Conservation (phyloP, 805 yeast genomes). For the Myxozyma vanderwaltii region DNA sequence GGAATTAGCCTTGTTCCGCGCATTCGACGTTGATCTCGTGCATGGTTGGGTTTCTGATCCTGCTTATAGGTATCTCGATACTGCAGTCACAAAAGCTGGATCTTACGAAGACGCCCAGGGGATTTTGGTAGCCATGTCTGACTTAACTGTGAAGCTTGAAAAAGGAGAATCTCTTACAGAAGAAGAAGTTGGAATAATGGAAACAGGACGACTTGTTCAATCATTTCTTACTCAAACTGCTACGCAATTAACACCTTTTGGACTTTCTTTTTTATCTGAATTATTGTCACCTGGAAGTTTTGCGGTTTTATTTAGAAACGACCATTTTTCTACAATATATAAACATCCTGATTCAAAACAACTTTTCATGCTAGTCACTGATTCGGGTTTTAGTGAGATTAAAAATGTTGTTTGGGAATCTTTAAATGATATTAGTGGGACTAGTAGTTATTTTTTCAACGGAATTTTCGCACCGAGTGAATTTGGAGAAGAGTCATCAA, state of each 20-base stretch:
- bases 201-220: slow-evolving; percentile 39
- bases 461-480: slow-evolving; percentile 60
- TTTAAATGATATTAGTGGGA: slow-evolving; percentile 65
- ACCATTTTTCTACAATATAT: slow-evolving; percentile 77
- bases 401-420: slow-evolving; percentile 79
- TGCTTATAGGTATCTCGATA: slow-evolving; percentile 41
- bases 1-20: slow-evolving; percentile 58
- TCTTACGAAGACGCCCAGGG: slow-evolving; percentile 66
- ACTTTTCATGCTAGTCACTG: slow-evolving; percentile 72
- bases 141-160: slow-evolving; percentile 35
- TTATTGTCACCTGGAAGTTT: slow-evolving; percentile 56
- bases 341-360: slow-evolving; percentile 44
- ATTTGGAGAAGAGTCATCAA: slow-evolving; percentile 13
- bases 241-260: slow-evolving; percentile 75
- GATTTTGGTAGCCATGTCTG: slow-evolving; percentile 53
- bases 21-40: slow-evolving; percentile 60
- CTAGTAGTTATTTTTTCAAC: slow-evolving; percentile 66
- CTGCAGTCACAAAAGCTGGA: slow-evolving; percentile 45
- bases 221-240: slow-evolving; percentile 62
- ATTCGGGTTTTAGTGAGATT: slow-evolving; percentile 58
- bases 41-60: slow-evolving; percentile 82
- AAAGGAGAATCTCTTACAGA: slow-evolving; percentile 12
- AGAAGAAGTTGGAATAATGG: slow-evolving; percentile 23
- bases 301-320: slow-evolving; percentile 81
- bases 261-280: slow-evolving; percentile 53